These are phyloP conservation scores for Amaranthus tricolor DNA, from an alignment of 179 eudicot species.

Conservation along the genomic window DNA sequence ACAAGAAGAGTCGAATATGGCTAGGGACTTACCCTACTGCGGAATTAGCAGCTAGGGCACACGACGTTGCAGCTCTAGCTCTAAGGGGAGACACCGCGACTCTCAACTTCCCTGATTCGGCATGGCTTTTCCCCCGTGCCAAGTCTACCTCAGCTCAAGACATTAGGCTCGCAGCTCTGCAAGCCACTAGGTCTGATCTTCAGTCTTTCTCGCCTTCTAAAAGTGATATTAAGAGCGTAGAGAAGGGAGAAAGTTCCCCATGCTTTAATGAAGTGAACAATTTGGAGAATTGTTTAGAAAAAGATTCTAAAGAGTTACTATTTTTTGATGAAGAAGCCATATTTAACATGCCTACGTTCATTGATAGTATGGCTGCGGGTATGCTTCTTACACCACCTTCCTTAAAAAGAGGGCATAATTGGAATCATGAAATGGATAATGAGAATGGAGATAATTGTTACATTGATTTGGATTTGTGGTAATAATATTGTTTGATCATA, in stretches of 20 bases:
- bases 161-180: slow-evolving; percentile 48
- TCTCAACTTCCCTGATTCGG: slow-evolving; percentile 53
- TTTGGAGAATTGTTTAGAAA: slow-evolving; percentile 10
- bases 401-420: slow-evolving; percentile 42
- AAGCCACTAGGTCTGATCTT: slow-evolving; percentile 34
- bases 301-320: slow-evolving; percentile 2
- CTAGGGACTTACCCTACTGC: slow-evolving; percentile 57
- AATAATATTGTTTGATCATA: neutral
- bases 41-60: slow-evolving; percentile 59
- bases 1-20: slow-evolving; percentile 55
- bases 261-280: slow-evolving; percentile 1
- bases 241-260: slow-evolving; percentile 1
- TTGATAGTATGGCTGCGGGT: slow-evolving; percentile 82
- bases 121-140: slow-evolving; percentile 36
- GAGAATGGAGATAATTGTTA: slow-evolving; percentile 8
- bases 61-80: slow-evolving; percentile 54
- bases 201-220: neutral
- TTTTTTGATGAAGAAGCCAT: slow-evolving; percentile 66
- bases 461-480: slow-evolving; percentile 31
- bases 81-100: slow-evolving; percentile 39
- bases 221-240: neutral
- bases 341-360: slow-evolving; percentile 58
- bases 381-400: slow-evolving; percentile 71
- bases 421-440: slow-evolving; percentile 31
- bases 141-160: slow-evolving; percentile 45